Conservation (phyloP, 169 alveolate species). For the Eimeria falciformis region DNA sequence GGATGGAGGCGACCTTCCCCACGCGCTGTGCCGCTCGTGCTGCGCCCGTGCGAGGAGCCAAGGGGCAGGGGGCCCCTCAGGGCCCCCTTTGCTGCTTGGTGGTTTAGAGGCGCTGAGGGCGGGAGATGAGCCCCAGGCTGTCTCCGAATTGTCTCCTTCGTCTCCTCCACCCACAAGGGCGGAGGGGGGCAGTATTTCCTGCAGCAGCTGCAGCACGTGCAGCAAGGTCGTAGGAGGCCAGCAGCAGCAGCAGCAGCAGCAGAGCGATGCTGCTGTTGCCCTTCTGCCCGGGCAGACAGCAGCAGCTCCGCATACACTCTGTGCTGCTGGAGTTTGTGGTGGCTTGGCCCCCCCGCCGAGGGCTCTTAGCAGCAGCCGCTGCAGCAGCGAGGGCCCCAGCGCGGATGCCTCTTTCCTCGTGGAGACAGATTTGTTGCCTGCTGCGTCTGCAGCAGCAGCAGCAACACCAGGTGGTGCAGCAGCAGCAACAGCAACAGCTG, state of each 20-base stretch:
- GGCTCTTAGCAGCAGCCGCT: conserved; percentile 41
- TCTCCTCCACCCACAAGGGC: neutral
- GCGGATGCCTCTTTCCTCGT: conserved; percentile 6
- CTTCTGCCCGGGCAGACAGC: too few relatives aligned
- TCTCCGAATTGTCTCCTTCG: neutral
- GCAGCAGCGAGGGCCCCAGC: conserved; percentile 38
- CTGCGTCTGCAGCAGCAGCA: conserved; percentile 13
- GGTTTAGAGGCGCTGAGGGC: neutral
- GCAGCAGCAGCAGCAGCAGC: conserved; percentile 60
- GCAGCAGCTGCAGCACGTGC: conserved; percentile 42
- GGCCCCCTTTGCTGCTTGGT: conserved; percentile 2
- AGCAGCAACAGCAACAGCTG: neutral
- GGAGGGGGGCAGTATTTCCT: neutral
- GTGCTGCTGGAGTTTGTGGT: neutral
- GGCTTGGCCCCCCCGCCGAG: conserved; percentile 2
- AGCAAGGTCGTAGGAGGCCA: conserved; percentile 1
- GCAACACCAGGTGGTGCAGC: neutral
- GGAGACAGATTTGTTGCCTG: conserved; percentile 37
- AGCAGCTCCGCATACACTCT: neutral
- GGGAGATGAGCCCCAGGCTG: neutral
- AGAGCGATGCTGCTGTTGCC: too few relatives aligned
- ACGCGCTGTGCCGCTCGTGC: conserved; percentile 36
- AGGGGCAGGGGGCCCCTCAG: conserved; percentile 39
- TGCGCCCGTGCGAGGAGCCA: too few relatives aligned
- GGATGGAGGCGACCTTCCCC: conserved; percentile 1